Evolutionary conservation across 2,329 filamentous ascomycete genomes (phyloP), one percentile per base, ranked within the genome.

Genomic region (Colletotrichum paranaense): DNA sequence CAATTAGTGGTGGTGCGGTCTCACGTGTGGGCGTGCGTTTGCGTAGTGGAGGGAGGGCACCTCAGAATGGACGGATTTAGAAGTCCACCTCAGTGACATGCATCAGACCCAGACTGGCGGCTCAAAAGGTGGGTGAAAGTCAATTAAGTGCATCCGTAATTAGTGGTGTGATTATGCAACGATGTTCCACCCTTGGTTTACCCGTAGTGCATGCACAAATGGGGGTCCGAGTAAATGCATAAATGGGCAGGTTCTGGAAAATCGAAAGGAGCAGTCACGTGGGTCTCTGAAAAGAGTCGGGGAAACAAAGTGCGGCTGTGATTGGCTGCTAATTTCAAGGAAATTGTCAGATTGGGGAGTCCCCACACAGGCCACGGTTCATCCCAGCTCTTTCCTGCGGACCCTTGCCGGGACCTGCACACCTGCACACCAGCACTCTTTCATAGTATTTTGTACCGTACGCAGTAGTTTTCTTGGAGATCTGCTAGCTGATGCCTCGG

Each of bases 221-320:
- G 9, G 56, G 14, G 24, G 12, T 22, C 19, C 11, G 14, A 7
- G 35, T 42, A 19, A n/a, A 14, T 63, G 58, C 49, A 56, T 35
- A 49, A 49, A 49, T 49, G 42, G 42, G 42, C 42, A 49, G 42
- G 42, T 49, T 52, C 35, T 60, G 8, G 14, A 35, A 14, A 63
- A n/a, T 26, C 30, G 9, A 35, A 64, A 32, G 52, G 12, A 63
- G 30, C 59, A 63, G 30, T 83, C 82, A 83, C 81, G 76, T 83
- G 81, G 76, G 16, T 32, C 26, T 46, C 26, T 30, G 5, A 19
- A 26, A 14, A 65, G 28, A 66, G 49, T 73, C 12, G 71, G 68
- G 68, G 72, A 72, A 74, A 68, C 63, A 55, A n/a, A 38, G 24
- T 30, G 24, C 68, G 42, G 19, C 16, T 22, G n/a, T 76, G 74